phyloP scores from a whole-genome alignment of 2,329 filamentous ascomycete genomes.

The Diaporthe batatas region DNA sequence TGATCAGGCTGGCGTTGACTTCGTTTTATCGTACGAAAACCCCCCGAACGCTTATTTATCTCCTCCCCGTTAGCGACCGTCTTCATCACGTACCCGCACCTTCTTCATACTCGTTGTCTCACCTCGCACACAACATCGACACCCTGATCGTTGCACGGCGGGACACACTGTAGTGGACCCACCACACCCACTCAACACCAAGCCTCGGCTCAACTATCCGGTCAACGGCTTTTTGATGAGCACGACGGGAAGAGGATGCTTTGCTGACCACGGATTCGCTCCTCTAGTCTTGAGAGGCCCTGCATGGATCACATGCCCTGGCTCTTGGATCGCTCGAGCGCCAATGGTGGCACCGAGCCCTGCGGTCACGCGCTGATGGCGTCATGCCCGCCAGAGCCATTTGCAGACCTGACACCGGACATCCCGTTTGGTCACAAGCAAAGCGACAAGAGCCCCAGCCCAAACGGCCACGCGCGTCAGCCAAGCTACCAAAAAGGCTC shows the following conservation, averaged over 20 bases:
- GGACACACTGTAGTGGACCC: constrained; percentile 25
- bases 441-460: constrained; percentile 53
- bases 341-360: constrained; percentile 72
- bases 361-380: constrained; percentile 96
- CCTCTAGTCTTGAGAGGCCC: constrained; percentile 85
- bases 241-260: constrained; percentile 14
- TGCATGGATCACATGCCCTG: constrained; percentile 93
- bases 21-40: constrained; percentile 87
- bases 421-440: constrained; percentile 66
- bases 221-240: constrained; percentile 17
- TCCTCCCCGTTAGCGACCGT: constrained; percentile 68
- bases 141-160: constrained; percentile 21
- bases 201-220: constrained; percentile 8
- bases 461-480: constrained; percentile 51
- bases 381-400: constrained; percentile 81
- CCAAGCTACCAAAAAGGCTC: constrained; percentile 45
- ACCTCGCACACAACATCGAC: constrained; percentile 3
- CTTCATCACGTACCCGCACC: constrained; percentile 1
- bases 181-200: constrained; percentile 18
- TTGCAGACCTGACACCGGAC: constrained; percentile 62
- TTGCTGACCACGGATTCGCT: constrained; percentile 35
- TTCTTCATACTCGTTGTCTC: constrained; percentile 34
- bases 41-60: constrained; percentile 75
- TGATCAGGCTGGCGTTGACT: constrained; percentile 88
- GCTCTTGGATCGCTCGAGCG: constrained; percentile 72